Base-by-base conservation (phyloP, 768 basidiomycete genomes). In the Pluteus cervinus region DNA sequence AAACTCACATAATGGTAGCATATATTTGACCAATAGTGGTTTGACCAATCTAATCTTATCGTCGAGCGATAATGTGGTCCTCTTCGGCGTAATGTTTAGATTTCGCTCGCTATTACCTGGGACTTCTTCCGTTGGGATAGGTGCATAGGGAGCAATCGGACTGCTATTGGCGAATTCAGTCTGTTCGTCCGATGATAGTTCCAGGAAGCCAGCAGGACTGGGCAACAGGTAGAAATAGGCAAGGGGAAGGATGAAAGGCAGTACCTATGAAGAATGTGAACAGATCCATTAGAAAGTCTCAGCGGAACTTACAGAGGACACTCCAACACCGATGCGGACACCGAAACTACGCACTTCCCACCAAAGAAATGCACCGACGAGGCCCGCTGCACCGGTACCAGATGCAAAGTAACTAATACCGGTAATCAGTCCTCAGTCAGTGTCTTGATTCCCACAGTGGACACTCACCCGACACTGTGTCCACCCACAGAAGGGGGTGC, bases 291-390 rank as follows among this genome's bases (percentile, higher is more conserved):
- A n/a, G 14, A 14, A 10, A 20, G 4, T 7, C 14, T 29, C n/a
- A 30, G 22, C 24, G 23, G 18, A 23, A 55, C 84, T 24, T 53
- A 89, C 89, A 10, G 87, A 75, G 7, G 87, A 90, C 15, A 94
- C 51, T 2, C 88, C 86, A 16, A 98, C 79, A 1, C 92, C 96
- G 8, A 66, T 50, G 29, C 79, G 73, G 4, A 99, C 89, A 15
- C 96, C 94, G 0, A 94, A 60, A 2, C 77, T 75, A 14, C 96
- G 70, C 4, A 98, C 63, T 45, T 90, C 71, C 94, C 94, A 98
- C 96, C 96, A 98, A 9, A 96, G 52, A 25, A 86, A 84, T 0
- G 94, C 91, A 5, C 94, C 94, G 1, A 82, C 84, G 1, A 99
- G 75, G 0, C 94, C 94, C 0, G 94, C 94, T 4, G 86, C 89